These are phyloP conservation scores for Globisporangium ultimum DNA, from an alignment of 352 stramenopile genomes.

Conservation along the genomic window DNA sequence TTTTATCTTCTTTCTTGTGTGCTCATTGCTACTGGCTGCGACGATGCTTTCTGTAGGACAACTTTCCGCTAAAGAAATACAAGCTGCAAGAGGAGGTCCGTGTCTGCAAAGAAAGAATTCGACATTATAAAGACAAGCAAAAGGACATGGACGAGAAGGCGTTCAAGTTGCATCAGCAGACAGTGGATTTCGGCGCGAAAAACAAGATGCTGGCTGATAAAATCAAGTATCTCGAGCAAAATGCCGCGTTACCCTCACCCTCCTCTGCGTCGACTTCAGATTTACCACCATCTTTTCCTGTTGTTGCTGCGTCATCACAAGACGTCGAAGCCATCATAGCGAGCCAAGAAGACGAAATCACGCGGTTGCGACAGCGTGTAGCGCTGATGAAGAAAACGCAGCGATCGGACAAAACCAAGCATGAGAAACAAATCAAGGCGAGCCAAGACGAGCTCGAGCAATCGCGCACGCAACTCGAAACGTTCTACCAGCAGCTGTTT, in stretches of 20 bases:
- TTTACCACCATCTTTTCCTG: not conserved
- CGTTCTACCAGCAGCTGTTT: slow-evolving; percentile 43
- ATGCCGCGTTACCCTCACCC: slow-evolving; percentile 2
- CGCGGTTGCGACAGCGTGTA: slow-evolving; percentile 54
- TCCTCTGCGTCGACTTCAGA: slow-evolving; percentile 5
- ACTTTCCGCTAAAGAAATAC: slow-evolving; percentile 41
- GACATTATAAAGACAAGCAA: slow-evolving; percentile 51
- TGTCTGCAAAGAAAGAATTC: slow-evolving; percentile 54
- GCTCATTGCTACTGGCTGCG: not conserved
- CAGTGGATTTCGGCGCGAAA: slow-evolving; percentile 40
- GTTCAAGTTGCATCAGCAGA: slow-evolving; percentile 48
- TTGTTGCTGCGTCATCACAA: slow-evolving; percentile 5
- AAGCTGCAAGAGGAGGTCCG: slow-evolving; percentile 62
- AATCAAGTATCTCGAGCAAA: slow-evolving; percentile 36
- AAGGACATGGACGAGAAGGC: slow-evolving; percentile 44
- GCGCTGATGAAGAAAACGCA: slow-evolving; percentile 59
- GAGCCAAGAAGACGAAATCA: slow-evolving; percentile 66
- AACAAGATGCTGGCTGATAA: slow-evolving; percentile 60
- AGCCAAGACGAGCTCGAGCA: slow-evolving; percentile 50
- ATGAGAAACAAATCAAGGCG: slow-evolving; percentile 34
- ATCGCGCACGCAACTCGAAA: slow-evolving; percentile 35
- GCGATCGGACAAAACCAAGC: slow-evolving; percentile 47
- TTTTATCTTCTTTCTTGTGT: not conserved
- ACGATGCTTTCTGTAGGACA: slow-evolving; percentile 25
- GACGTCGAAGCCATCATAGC: slow-evolving; percentile 46